Evolutionary conservation across 179 eudicot species (phyloP).

Genomic region (Beta corolliflora): DNA sequence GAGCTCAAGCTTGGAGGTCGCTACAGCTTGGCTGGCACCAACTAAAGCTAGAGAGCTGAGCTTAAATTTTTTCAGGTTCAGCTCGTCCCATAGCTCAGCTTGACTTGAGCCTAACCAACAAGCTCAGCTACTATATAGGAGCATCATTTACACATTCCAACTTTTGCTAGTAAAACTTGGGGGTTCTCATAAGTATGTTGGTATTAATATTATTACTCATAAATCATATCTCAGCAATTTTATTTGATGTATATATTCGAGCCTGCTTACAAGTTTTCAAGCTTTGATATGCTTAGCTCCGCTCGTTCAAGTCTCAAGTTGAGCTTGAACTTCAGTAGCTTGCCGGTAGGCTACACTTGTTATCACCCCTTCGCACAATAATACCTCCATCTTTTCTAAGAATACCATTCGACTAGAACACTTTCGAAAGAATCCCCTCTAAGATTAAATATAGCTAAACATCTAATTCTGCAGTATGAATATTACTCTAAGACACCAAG

Average conservation of each 20-base stretch:
- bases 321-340: too few relatives aligned
- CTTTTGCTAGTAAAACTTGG: neutral
- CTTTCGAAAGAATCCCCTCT: neutral
- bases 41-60: neutral
- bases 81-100: neutral
- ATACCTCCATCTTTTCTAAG: too few relatives aligned
- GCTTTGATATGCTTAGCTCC: neutral
- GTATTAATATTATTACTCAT: neutral
- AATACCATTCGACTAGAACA: neutral
- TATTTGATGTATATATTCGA: neutral
- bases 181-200: neutral
- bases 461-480: neutral
- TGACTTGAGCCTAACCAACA: neutral
- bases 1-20: neutral
- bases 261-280: neutral
- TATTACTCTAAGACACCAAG: constrained; percentile 6
- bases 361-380: too few relatives aligned
- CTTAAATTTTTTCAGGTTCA: neutral
- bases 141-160: neutral
- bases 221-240: neutral
- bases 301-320: too few relatives aligned
- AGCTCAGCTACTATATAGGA: neutral
- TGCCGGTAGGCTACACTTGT: too few relatives aligned
- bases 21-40: neutral
- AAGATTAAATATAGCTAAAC: neutral